A percentile compares a stretch with the other conserved stretches of the same genome.
Conservation (phyloP, 2,329 filamentous ascomycete genomes). For the Aspergillus alliaceus region DNA sequence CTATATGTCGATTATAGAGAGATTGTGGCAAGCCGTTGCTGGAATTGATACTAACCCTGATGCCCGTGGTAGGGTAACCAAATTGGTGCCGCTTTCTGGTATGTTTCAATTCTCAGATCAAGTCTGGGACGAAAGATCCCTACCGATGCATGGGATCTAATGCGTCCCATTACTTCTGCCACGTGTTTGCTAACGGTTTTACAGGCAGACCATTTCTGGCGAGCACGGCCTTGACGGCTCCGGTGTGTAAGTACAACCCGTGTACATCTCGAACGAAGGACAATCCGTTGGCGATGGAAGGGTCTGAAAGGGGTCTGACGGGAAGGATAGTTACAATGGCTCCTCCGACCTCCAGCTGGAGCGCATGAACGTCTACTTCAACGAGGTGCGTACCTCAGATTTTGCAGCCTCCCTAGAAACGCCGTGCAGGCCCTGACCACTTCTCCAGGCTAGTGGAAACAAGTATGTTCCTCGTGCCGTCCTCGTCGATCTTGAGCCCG, state of each 20-base stretch:
- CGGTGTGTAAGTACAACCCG: constrained; percentile 71
- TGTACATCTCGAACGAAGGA: not conserved
- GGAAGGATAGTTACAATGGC: constrained; percentile 77
- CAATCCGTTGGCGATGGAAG: constrained; percentile 1
- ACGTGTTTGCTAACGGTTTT: constrained; percentile 39
- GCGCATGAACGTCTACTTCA: constrained; percentile 99
- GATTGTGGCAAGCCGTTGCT: constrained; percentile 1
- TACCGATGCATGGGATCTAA: not conserved
- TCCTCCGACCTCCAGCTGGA: constrained; percentile 98
- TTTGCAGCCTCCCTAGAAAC: not conserved
- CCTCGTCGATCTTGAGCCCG: constrained; percentile 98
- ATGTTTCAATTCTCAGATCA: constrained; percentile 37
- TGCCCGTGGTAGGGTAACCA: constrained; percentile 81
- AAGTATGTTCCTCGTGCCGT: constrained; percentile 99
- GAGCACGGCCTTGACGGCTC: constrained; percentile 97
- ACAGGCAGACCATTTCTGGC: constrained; percentile 77
- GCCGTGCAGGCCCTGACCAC: constrained; percentile 7
- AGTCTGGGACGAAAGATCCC: not conserved
- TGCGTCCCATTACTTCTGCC: not conserved
- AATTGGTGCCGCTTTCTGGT: constrained; percentile 99
- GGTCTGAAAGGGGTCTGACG: constrained; percentile 23
- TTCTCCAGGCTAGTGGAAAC: constrained; percentile 66
- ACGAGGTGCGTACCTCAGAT: constrained; percentile 62
- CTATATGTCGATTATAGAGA: constrained; percentile 1
- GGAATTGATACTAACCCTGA: constrained; percentile 25